These are phyloP conservation scores for Leucoagaricus sp. DNA, from an alignment of 1,284 basidiomycete species.

Conservation along the genomic window DNA sequence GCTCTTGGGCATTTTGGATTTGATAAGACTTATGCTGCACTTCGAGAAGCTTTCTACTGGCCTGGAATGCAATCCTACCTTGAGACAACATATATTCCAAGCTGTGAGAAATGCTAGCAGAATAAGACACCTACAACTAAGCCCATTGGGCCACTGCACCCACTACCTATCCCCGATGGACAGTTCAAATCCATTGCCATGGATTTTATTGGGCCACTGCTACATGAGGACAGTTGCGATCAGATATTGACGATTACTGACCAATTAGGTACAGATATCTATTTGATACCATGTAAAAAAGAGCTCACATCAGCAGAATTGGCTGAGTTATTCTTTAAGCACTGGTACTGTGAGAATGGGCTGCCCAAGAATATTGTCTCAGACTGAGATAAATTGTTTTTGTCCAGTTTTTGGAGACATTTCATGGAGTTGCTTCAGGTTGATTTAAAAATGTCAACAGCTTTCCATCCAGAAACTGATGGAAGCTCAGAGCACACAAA, in stretches of 20 bases:
- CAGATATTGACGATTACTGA: constrained; percentile 43
- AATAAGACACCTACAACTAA: constrained; percentile 29
- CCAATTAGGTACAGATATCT: constrained; percentile 34
- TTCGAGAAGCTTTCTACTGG: constrained; percentile 39
- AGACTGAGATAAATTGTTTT: constrained; percentile 31
- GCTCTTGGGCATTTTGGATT: constrained; percentile 37
- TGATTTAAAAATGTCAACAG: constrained; percentile 33
- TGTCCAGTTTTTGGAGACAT: constrained; percentile 24
- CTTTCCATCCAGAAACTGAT: constrained; percentile 24
- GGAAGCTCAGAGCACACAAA: constrained; percentile 23
- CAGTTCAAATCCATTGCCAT: constrained; percentile 29
- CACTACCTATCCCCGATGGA: constrained; percentile 28
- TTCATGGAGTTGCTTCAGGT: constrained; percentile 29
- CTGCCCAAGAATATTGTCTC: constrained; percentile 25
- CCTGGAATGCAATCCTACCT: constrained; percentile 37
- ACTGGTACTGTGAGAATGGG: constrained; percentile 38
- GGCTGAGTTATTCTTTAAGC: constrained; percentile 28
- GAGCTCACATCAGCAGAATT: constrained; percentile 19
- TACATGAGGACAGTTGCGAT: constrained; percentile 28
- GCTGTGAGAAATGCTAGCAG: constrained; percentile 35
- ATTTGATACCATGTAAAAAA: constrained; percentile 29
- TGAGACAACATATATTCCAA: constrained; percentile 26
- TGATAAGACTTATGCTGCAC: constrained; percentile 32
- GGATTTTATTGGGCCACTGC: constrained; percentile 37
- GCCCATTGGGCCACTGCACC: constrained; percentile 21